Evolutionary conservation across 2,329 filamentous ascomycete species (phyloP).

Genomic region (Nothomitra cinnamomea): DNA sequence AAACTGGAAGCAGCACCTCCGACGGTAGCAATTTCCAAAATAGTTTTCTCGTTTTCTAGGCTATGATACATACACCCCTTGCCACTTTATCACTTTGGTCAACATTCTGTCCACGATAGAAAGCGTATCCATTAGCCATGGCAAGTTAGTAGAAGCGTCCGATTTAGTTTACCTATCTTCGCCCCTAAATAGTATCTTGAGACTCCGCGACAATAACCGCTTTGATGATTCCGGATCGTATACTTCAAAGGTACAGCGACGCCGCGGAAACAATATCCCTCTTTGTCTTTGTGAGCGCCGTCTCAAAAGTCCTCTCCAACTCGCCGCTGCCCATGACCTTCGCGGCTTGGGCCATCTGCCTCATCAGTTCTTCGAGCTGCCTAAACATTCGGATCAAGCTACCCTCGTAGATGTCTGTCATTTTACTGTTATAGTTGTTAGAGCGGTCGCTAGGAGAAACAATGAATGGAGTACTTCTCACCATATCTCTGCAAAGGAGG

Average conservation of each 20-base stretch:
- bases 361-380: slow-evolving; percentile 78
- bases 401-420: slow-evolving; percentile 97
- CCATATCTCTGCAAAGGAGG: slow-evolving; percentile 88
- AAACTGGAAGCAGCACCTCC: no score
- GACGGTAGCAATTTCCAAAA: no score
- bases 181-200: no score
- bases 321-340: slow-evolving; percentile 99
- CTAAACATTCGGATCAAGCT: slow-evolving; percentile 93
- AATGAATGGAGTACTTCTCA: slow-evolving; percentile 31
- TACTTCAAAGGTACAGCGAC: slow-evolving; percentile 63
- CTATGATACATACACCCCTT: no score
- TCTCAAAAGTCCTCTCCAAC: slow-evolving; percentile 80
- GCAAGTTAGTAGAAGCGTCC: no score
- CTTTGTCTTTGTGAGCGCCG: slow-evolving; percentile 67
- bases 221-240: no score
- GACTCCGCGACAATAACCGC: no score
- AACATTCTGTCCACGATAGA: no score
- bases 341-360: slow-evolving; percentile 87
- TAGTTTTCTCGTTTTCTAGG: no score
- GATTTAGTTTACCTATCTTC: no score
- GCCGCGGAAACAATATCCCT: slow-evolving; percentile 91
- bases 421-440: slow-evolving; percentile 49
- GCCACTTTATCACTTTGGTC: no score
- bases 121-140: no score
- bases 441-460: not conserved